phyloP scores from a whole-genome alignment of 495 filamentous ascomycete species.

The Penicillium daleae region DNA sequence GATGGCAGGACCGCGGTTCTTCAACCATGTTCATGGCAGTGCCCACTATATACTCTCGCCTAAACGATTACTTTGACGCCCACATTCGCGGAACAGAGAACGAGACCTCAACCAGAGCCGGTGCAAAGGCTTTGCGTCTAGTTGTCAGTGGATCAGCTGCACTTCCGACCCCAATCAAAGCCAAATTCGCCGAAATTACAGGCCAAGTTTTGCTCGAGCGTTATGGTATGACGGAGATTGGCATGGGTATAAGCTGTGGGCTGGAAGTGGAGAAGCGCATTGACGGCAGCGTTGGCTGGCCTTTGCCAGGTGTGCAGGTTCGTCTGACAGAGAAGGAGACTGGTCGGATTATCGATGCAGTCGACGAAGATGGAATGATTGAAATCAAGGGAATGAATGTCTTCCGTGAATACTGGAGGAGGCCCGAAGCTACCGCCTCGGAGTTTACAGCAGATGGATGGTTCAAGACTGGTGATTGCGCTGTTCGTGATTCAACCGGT shows the following conservation, averaged over 20 bases:
- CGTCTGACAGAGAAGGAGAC: conserved; percentile 48
- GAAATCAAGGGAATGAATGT: conserved; percentile 50
- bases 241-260: conserved; percentile 52
- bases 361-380: conserved; percentile 50
- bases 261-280: conserved; percentile 40
- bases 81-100: conserved; percentile 44
- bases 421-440: conserved; percentile 45
- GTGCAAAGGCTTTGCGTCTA: conserved; percentile 41
- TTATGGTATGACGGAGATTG: conserved; percentile 54
- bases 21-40: conserved; percentile 53
- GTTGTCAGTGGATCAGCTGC: conserved; percentile 50
- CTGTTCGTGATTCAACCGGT: conserved; percentile 40
- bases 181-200: conserved; percentile 45
- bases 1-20: conserved; percentile 43
- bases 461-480: conserved; percentile 55
- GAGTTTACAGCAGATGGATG: conserved; percentile 51
- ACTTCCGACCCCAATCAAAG: conserved; percentile 46
- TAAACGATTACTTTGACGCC: conserved; percentile 50
- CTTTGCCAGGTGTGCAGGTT: conserved; percentile 47
- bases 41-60: conserved; percentile 51
- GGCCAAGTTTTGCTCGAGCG: conserved; percentile 48
- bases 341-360: conserved; percentile 34
- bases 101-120: conserved; percentile 36
- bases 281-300: conserved; percentile 53
- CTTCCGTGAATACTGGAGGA: conserved; percentile 50